Base-by-base conservation (phyloP, 2,329 filamentous ascomycete species). In the Stachybotrys chlorohalonatus region DNA sequence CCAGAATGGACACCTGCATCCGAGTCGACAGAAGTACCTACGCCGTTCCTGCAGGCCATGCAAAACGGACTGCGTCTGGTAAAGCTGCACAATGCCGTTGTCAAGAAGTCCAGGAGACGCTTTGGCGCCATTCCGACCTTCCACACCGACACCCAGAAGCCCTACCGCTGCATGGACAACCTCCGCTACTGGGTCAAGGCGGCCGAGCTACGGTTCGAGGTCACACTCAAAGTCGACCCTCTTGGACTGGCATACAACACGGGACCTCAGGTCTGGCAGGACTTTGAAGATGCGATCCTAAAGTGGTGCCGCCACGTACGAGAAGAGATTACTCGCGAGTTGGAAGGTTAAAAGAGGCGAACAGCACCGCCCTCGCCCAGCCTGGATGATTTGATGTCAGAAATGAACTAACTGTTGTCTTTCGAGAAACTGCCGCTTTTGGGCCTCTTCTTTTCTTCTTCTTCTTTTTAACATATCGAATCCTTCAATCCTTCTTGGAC, bases 131-230 rank as follows among this genome's bases (percentile, higher is more conserved):
- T 99, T 66, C 90, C 90, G 55, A 81, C 82, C 9, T 96, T 87
- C 70, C 94, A 97, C 69, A 86, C 85, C n/a, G 91, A 99, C 69
- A 93, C 94, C 9, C 86, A 84, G 57, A 97, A 97, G 72, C 94
- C 94, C 0, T 99, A 99, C 69, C 87, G 94, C 51, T 86, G 86
- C 58, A 90, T 92, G 3, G 94, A 99, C 63, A 99, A 99, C 68
- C 78, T 99, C 58, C 84, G 91, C 47, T 99, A 88, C 76, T 99
- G 94, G 93, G 82, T 89, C 71, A 99, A 99, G 75, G 94, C 93
- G 1, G 91, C 92, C 7, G 92, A 99, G 73, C 78, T 97, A 56
- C 84, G 94, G 54, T 99, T 93, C 86, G 94, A 97, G 71, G 82
- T 92, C 46, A 81, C 88, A 61, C 77, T 97, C 52, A 83, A 86